Conservation (phyloP, 1,139 yeast species). For the Yarrowia galli region DNA sequence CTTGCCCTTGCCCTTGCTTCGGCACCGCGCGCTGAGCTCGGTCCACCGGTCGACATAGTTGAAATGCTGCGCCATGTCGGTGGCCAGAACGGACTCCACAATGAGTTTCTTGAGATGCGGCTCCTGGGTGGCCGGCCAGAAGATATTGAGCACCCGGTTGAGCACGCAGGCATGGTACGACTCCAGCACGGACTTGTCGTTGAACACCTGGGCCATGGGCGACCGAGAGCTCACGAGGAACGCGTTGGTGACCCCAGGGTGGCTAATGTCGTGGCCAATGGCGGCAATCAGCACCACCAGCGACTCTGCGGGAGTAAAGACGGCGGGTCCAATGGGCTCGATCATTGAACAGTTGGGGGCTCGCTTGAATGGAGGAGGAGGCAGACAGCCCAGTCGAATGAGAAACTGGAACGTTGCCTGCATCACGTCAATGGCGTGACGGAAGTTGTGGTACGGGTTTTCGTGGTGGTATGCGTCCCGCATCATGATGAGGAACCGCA, state of each 20-base stretch:
- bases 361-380: slow-evolving; percentile 44
- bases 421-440: slow-evolving; percentile 94
- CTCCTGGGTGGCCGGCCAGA: slow-evolving; percentile 65
- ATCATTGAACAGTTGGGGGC: slow-evolving; percentile 17
- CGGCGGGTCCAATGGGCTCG: slow-evolving; percentile 12
- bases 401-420: slow-evolving; percentile 83
- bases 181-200: slow-evolving; percentile 77
- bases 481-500: slow-evolving; percentile 66
- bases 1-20: slow-evolving; percentile 19
- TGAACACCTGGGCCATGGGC: slow-evolving; percentile 68
- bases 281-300: slow-evolving; percentile 78
- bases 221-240: slow-evolving; percentile 69
- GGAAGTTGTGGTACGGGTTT: slow-evolving; percentile 91
- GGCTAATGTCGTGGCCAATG: slow-evolving; percentile 94
- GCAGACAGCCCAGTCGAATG: slow-evolving; percentile 52
- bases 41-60: slow-evolving; percentile 62
- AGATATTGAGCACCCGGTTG: slow-evolving; percentile 61
- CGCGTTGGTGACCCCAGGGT: slow-evolving; percentile 91
- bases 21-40: slow-evolving; percentile 4
- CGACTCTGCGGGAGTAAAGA: slow-evolving; percentile 55
- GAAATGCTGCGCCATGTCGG: slow-evolving; percentile 93
- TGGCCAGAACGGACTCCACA: slow-evolving; percentile 67
- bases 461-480: slow-evolving; percentile 82
- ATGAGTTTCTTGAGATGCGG: slow-evolving; percentile 44
- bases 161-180: slow-evolving; percentile 83